Conservation (phyloP, 1,284 basidiomycete genomes). For the Papiliotrema flavescens region DNA sequence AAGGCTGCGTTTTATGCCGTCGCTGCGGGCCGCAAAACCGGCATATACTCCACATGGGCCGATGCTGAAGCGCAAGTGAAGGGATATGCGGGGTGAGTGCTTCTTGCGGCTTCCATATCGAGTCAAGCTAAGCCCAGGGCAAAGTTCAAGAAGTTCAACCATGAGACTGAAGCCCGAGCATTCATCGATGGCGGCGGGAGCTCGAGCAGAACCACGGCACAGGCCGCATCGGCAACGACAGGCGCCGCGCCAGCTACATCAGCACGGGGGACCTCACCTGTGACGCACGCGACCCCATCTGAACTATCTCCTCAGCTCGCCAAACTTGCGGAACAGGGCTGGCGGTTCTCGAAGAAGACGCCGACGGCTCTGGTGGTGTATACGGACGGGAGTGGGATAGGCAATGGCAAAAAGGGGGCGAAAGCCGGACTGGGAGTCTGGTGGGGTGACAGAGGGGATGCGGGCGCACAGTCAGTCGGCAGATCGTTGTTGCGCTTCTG, state of each 20-base stretch:
- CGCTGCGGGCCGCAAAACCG: conserved; percentile 29
- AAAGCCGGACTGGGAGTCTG: conserved; percentile 47
- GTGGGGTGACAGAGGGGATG: conserved; percentile 38
- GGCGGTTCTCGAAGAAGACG: conserved; percentile 19
- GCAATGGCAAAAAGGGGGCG: conserved; percentile 40
- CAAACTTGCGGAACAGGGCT: conserved; percentile 26
- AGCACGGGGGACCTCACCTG: not conserved
- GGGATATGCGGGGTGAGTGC: conserved; percentile 34
- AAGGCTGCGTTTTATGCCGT: conserved; percentile 47
- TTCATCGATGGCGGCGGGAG: conserved; percentile 16
- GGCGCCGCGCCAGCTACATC: too few relatives aligned
- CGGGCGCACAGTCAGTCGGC: conserved; percentile 15
- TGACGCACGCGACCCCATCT: not conserved
- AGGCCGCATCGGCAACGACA: too few relatives aligned
- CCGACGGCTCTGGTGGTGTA: conserved; percentile 41
- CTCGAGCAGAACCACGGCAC: too few relatives aligned
- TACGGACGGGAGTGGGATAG: conserved; percentile 43
- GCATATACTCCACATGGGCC: conserved; percentile 44
- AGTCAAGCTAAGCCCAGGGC: conserved; percentile 23
- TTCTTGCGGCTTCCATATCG: not conserved
- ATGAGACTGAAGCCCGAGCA: conserved; percentile 23
- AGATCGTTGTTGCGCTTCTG: not conserved
- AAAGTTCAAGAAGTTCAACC: conserved; percentile 44
- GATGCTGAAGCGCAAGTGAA: conserved; percentile 44
- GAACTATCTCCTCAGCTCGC: conserved; percentile 11